A percentile compares a stretch with the other conserved stretches of the same genome.
Conservation (phyloP, 768 basidiomycete genomes). For the Serendipita indica region DNA sequence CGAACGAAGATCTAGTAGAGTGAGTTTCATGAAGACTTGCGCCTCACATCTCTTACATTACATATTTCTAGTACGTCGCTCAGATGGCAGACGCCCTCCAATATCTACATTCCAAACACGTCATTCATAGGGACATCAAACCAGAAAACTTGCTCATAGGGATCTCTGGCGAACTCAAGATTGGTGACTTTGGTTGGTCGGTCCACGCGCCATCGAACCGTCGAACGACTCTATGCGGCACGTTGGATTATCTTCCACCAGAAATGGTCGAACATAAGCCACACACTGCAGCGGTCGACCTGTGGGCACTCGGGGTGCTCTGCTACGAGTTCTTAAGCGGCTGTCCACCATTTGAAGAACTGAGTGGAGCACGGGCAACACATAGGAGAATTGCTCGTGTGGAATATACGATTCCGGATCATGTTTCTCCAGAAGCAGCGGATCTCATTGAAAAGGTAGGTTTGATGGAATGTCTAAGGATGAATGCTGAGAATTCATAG, state of each 20-base stretch:
- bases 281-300: slow-evolving; percentile 81
- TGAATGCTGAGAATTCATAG: slow-evolving; percentile 27
- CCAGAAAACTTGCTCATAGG: slow-evolving; percentile 93
- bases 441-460: slow-evolving; percentile 49
- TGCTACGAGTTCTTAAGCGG: slow-evolving; percentile 91
- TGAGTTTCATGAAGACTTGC: slow-evolving; percentile 20
- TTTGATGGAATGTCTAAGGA: slow-evolving; percentile 7
- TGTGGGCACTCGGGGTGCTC: slow-evolving; percentile 95
- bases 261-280: slow-evolving; percentile 95
- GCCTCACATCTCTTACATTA: too few relatives aligned
- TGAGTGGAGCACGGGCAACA: slow-evolving; percentile 57
- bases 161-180: slow-evolving; percentile 92
- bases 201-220: slow-evolving; percentile 16
- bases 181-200: slow-evolving; percentile 32
- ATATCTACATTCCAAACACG: slow-evolving; percentile 89
- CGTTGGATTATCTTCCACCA: slow-evolving; percentile 90
- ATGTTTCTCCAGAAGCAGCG: slow-evolving; percentile 46
- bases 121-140: slow-evolving; percentile 98
- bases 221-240: slow-evolving; percentile 84
- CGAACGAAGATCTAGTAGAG: slow-evolving; percentile 63
- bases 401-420: slow-evolving; percentile 53
- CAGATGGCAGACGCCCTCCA: slow-evolving; percentile 94
- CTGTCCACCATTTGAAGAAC: slow-evolving; percentile 73
- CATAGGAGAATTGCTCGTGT: slow-evolving; percentile 80
- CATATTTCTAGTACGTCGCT: slow-evolving; percentile 56